A percentile compares a stretch with the other conserved stretches of the same genome.
phyloP scores from a whole-genome alignment of 192 early-diverging fungal genomes.

The Backusella liffmaniae region DNA sequence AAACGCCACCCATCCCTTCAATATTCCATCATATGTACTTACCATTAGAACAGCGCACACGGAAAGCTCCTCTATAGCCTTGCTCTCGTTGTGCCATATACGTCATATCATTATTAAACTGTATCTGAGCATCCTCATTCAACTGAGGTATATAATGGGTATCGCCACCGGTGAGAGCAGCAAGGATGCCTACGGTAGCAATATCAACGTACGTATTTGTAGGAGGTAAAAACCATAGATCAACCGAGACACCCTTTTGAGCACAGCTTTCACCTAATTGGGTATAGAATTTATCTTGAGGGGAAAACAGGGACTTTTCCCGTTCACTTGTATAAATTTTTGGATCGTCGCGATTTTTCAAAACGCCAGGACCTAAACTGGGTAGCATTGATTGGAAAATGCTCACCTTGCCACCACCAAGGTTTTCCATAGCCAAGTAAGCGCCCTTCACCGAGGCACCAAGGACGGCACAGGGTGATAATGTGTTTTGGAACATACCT shows the following conservation, averaged over 20 bases:
- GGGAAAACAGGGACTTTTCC: conserved; percentile 82
- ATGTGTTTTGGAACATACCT: conserved; percentile 77
- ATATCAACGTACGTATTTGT: not conserved
- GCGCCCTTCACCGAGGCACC: conserved; percentile 80
- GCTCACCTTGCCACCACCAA: conserved; percentile 80
- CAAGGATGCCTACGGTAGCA: conserved; percentile 53
- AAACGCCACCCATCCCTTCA: not conserved
- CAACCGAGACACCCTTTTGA: conserved; percentile 79
- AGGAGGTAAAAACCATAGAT: conserved; percentile 87
- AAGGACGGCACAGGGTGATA: conserved; percentile 70
- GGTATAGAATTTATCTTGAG: conserved; percentile 85
- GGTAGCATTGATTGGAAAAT: conserved; percentile 91
- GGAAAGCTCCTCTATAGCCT: conserved; percentile 84
- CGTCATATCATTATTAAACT: conserved; percentile 74
- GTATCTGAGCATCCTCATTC: conserved; percentile 68
- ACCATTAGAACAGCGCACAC: conserved; percentile 90
- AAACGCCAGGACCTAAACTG: conserved; percentile 80
- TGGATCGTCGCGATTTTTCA: conserved; percentile 85
- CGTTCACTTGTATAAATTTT: conserved; percentile 92
- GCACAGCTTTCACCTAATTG: conserved; percentile 83
- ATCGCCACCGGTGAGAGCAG: conserved; percentile 88
- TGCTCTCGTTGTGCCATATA: conserved; percentile 59
- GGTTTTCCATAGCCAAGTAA: conserved; percentile 64
- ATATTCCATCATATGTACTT: not conserved
- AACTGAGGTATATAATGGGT: conserved; percentile 82